These are phyloP conservation scores for Myrmaecium sp. DNA, from an alignment of 2,329 filamentous ascomycete genomes.

Conservation along the genomic window DNA sequence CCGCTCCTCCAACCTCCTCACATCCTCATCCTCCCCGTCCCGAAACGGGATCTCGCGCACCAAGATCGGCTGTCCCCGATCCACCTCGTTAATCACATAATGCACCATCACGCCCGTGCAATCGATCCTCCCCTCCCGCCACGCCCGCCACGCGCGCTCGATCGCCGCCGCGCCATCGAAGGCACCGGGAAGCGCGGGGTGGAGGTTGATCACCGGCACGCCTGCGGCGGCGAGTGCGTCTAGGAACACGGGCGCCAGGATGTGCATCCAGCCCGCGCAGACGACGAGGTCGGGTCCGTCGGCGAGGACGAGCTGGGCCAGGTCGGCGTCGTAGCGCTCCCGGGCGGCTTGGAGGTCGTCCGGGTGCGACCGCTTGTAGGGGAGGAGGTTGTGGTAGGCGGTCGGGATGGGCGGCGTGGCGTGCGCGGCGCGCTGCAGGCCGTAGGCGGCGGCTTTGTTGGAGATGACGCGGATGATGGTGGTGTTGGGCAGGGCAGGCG, in stretches of 20 bases:
- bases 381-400: conserved; percentile 66
- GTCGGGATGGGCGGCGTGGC: conserved; percentile 49
- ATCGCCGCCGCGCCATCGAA: conserved; percentile 70
- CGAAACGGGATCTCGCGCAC: conserved; percentile 49
- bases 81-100: conserved; percentile 60
- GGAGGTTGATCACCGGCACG: conserved; percentile 64
- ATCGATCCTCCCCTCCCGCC: conserved; percentile 47
- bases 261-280: conserved; percentile 74
- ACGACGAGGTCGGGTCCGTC: conserved; percentile 59
- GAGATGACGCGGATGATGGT: conserved; percentile 47
- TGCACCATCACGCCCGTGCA: conserved; percentile 77
- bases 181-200: conserved; percentile 56
- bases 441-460: conserved; percentile 40
- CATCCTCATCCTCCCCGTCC: conserved; percentile 40
- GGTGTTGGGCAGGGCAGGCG: conserved; percentile 30
- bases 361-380: conserved; percentile 52
- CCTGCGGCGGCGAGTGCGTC: conserved; percentile 44
- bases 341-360: conserved; percentile 35
- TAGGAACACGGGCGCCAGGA: conserved; percentile 54
- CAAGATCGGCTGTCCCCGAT: conserved; percentile 59
- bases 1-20: conserved; percentile 50
- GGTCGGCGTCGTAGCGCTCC: conserved; percentile 54
- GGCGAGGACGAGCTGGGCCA: conserved; percentile 49
- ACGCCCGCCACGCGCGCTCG: conserved; percentile 58
- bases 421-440: conserved; percentile 41